Evolutionary conservation across 805 yeast genomes (phyloP).

Genomic region (Grigorovia yakushimaensis): DNA sequence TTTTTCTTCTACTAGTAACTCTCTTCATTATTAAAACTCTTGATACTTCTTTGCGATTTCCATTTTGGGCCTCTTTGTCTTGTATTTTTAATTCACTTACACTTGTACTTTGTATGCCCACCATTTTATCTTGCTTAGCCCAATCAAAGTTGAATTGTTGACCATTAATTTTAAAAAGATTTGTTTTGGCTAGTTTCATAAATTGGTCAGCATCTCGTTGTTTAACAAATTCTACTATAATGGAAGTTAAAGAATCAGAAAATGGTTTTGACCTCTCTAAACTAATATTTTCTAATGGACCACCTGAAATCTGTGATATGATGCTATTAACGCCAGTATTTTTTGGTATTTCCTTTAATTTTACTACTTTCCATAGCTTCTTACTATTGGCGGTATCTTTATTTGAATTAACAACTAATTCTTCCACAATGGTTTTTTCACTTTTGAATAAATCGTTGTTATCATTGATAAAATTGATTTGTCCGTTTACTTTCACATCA

Average conservation of each 20-base stretch:
- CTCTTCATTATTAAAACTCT: conserved; percentile 40
- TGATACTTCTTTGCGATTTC: neutral
- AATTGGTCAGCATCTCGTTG: conserved; percentile 47
- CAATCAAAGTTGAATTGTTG: conserved; percentile 37
- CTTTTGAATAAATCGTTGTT: neutral
- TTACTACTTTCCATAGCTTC: neutral
- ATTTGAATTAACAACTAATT: neutral
- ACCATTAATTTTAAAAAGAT: conserved; percentile 54
- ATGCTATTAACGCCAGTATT: conserved; percentile 40
- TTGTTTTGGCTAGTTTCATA: conserved; percentile 40
- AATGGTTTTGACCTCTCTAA: conserved; percentile 12
- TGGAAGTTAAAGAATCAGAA: conserved; percentile 16
- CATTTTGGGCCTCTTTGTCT: conserved; percentile 10
- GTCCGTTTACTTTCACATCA: neutral
- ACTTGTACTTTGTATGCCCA: neutral
- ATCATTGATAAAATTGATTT: neutral
- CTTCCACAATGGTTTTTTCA: neutral
- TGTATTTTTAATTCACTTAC: neutral
- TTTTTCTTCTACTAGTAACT: conserved; percentile 7
- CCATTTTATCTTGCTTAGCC: conserved; percentile 18
- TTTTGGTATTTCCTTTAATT: conserved; percentile 27
- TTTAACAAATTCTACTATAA: conserved; percentile 45
- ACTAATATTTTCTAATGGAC: conserved; percentile 46
- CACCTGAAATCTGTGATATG: conserved; percentile 53
- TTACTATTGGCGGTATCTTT: neutral